Conservation (phyloP, 2,329 filamentous ascomycete species). For the Calonectria montana region DNA sequence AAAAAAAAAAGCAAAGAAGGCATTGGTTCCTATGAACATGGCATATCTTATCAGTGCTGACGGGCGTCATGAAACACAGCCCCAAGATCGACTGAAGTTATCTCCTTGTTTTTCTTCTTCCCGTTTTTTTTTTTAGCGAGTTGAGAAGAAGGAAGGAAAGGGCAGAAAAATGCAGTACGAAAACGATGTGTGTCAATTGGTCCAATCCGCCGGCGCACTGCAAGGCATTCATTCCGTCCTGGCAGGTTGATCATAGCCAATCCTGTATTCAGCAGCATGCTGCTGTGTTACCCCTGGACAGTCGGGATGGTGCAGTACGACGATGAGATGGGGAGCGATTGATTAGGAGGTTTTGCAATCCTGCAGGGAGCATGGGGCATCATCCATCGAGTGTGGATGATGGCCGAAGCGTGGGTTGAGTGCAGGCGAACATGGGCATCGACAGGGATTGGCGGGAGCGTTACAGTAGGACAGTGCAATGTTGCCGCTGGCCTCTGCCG, state of each 20-base stretch:
- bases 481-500: slow-evolving; percentile 1
- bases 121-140: slow-evolving; percentile 29
- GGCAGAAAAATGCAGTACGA: neutral
- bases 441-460: slow-evolving; percentile 4
- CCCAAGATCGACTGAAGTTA: slow-evolving; percentile 34
- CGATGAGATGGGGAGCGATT: slow-evolving; percentile 3
- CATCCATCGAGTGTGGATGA: slow-evolving; percentile 16
- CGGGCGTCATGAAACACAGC: slow-evolving; percentile 28
- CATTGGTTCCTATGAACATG: slow-evolving; percentile 22
- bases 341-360: slow-evolving; percentile 1
- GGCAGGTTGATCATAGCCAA: slow-evolving; percentile 18
- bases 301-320: neutral
- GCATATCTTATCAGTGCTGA: slow-evolving; percentile 38
- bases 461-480: neutral
- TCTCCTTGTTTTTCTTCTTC: neutral
- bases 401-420: neutral
- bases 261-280: neutral
- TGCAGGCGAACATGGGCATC: neutral
- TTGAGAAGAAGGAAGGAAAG: slow-evolving; percentile 27
- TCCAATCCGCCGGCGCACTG: neutral
- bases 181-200: slow-evolving; percentile 13
- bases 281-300: slow-evolving; percentile 4
- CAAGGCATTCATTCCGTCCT: slow-evolving; percentile 28
- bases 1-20: slow-evolving; percentile 20
- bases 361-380: slow-evolving; percentile 16